Conservation (phyloP, 73 alveolate genomes). For the Diophrys sp. region DNA sequence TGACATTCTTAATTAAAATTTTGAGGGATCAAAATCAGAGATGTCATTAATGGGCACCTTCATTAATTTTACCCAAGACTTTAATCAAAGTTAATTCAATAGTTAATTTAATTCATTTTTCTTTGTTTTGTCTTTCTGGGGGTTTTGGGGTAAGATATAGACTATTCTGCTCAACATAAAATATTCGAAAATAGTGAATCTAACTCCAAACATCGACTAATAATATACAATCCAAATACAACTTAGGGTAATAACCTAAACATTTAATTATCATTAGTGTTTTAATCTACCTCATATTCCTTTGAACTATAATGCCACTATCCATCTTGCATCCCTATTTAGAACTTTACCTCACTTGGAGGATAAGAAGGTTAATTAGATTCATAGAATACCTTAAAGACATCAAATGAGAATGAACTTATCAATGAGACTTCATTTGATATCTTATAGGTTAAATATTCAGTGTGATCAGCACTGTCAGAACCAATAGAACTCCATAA, state of each 20-base stretch:
- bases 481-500: conserved; percentile 36
- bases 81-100: too few relatives aligned
- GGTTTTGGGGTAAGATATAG: too few relatives aligned
- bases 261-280: too few relatives aligned
- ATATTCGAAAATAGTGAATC: too few relatives aligned
- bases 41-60: too few relatives aligned
- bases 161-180: too few relatives aligned
- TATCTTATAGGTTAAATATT: conserved; percentile 9
- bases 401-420: neutral
- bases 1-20: too few relatives aligned
- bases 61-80: too few relatives aligned
- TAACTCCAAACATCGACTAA: conserved; percentile 14
- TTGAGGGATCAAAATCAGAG: too few relatives aligned
- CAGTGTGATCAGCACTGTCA: neutral
- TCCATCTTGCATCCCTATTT: conserved; percentile 14
- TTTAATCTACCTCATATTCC: too few relatives aligned
- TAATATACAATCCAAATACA: conserved; percentile 1
- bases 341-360: conserved; percentile 5
- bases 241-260: neutral
- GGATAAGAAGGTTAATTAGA: neutral
- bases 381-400: neutral
- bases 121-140: too few relatives aligned
- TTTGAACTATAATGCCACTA: neutral
- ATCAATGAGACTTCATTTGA: neutral
- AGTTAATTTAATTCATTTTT: neutral